phyloP scores from a whole-genome alignment of 495 filamentous ascomycete genomes.

The Staphylotrichum longicolle region DNA sequence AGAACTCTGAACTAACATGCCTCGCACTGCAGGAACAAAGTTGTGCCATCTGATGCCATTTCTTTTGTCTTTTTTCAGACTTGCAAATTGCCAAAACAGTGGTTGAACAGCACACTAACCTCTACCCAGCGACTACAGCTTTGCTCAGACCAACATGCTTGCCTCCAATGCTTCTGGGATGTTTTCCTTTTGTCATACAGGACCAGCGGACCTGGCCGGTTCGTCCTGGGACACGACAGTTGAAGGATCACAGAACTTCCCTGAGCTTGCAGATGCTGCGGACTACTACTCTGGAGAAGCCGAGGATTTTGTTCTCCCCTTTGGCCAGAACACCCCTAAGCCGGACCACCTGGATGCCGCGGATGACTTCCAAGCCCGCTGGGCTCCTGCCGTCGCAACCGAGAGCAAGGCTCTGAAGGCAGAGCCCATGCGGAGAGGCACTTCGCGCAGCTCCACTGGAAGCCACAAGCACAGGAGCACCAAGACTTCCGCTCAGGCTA shows the following conservation, averaged over 20 bases:
- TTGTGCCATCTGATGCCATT: slow-evolving; percentile 44
- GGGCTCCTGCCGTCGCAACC: slow-evolving; percentile 38
- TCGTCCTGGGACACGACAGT: slow-evolving; percentile 51
- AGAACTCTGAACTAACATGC: slow-evolving; percentile 28
- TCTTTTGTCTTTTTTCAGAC: slow-evolving; percentile 36
- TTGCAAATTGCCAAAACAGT: slow-evolving; percentile 19
- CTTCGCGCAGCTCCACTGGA: slow-evolving; percentile 47
- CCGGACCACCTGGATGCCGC: slow-evolving; percentile 46
- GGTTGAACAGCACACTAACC: slow-evolving; percentile 53
- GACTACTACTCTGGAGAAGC: slow-evolving; percentile 42
- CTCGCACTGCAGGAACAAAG: slow-evolving; percentile 46
- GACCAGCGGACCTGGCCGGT: slow-evolving; percentile 50
- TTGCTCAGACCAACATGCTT: slow-evolving; percentile 48
- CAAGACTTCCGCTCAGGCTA: slow-evolving; percentile 38
- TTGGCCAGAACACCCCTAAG: slow-evolving; percentile 51
- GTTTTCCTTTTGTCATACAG: slow-evolving; percentile 55
- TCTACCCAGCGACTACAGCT: slow-evolving; percentile 51
- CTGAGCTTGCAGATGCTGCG: slow-evolving; percentile 37
- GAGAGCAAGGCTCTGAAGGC: slow-evolving; percentile 38
- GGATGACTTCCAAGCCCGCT: slow-evolving; percentile 47
- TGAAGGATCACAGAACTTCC: slow-evolving; percentile 56
- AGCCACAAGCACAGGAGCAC: slow-evolving; percentile 49
- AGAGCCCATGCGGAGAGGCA: slow-evolving; percentile 50
- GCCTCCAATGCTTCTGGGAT: slow-evolving; percentile 47
- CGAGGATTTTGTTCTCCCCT: slow-evolving; percentile 49